Base-by-base conservation (phyloP, 108 stramenopile species). In the Aurantiochytrium sp. region DNA sequence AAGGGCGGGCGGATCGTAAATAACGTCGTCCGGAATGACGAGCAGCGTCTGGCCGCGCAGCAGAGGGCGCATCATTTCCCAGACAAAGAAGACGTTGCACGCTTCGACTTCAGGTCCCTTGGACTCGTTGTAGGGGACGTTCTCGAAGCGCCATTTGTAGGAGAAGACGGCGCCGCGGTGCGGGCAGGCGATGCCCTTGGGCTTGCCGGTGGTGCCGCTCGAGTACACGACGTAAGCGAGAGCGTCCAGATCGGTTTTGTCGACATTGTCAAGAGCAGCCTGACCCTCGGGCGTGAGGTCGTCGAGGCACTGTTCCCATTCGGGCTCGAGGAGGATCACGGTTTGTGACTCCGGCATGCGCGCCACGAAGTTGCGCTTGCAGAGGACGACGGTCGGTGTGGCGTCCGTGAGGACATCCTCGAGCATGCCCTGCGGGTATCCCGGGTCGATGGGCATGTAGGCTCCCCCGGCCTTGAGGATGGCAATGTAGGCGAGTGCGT, bases 21-120 rank as follows among this genome's bases (percentile, higher is more conserved):
- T 92, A 90, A 93, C 92, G 51, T 95, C 93, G 51, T 94, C 94
- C 18, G 96, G 96, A 60, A 96, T 94, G 90, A 94, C 89, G 44
- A 95, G 88, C 18, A 94, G 91, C 42, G 93, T 91, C 12, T 90
- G 93, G 28, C 96, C 96, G 6, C 91, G 88, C 72, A 94, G 90
- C 23, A 96, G 72, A 0, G 96, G 95, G 55, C 96, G 92, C 19
- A 95, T 58, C 72, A 93, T 88, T 91, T 96, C 96, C 96, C 96
- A 96, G 6, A 95, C 95, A 90, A 96, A 96, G 89, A 96, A 96
- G 23, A 96, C 95, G 53, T 95, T 95, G 89, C 94, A 95, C 5
- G 94, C 95, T 72, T 95, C 93, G 47, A 91, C 57, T 88, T 94
- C 90, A 59, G 91, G 93, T 87, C 90, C 89, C 47, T 88, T 89